Percentiles rank a stretch among this genome's conserved stretches.
phyloP scores from a whole-genome alignment of 345 rosid genomes.

The Eucalyptus marginata region DNA sequence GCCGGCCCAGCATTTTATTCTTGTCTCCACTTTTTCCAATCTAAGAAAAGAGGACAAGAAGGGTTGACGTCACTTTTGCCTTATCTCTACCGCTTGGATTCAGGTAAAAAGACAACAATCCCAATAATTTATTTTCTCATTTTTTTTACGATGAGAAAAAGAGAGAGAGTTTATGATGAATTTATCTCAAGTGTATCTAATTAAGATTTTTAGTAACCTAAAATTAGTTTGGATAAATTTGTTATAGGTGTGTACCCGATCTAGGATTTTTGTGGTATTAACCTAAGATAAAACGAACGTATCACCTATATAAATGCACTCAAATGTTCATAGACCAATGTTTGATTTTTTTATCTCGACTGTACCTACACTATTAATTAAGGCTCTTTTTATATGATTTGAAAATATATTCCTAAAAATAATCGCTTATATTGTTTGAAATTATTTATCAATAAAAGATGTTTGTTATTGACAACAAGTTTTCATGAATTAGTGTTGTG shows the following conservation, averaged over 20 bases:
- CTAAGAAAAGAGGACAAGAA: not conserved
- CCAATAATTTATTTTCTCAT: not conserved
- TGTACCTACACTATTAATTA: not conserved
- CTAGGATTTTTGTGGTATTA: accelerated
- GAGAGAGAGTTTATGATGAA: not conserved
- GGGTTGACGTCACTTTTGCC: not conserved
- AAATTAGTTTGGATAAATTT: no score
- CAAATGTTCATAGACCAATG: not conserved
- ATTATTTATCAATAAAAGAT: not conserved
- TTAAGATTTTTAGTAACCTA: no score
- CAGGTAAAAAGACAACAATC: not conserved
- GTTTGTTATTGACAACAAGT: not conserved
- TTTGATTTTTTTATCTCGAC: not conserved
- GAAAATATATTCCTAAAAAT: not conserved
- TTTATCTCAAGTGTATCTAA: no score
- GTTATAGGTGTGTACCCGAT: accelerated
- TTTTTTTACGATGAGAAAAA: not conserved
- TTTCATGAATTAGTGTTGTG: not conserved
- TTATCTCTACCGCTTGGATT: not conserved
- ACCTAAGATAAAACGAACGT: accelerated
- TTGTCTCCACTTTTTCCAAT: not conserved
- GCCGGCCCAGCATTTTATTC: not conserved
- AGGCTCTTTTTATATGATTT: not conserved
- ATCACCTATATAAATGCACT: not conserved
- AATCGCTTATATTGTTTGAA: not conserved